Base-by-base conservation (phyloP, 176 grass and related monocot genomes). In the Oryza longistaminata region DNA sequence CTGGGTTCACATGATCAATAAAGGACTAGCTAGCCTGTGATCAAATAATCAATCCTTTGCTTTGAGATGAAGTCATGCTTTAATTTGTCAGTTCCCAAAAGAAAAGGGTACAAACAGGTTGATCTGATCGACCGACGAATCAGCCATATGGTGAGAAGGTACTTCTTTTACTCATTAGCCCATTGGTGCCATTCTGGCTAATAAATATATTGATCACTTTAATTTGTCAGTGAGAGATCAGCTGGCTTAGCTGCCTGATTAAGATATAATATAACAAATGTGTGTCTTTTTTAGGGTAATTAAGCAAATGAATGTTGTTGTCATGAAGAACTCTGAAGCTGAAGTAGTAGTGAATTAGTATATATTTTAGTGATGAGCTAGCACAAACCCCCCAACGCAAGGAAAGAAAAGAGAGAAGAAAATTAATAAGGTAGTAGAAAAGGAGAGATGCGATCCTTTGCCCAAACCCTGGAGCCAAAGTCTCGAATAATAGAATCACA, bases 401-500 rank as follows among this genome's bases (percentile, higher is more conserved):
- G 55, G 21, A 60, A 60, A 60, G 55, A 60, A 5, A 22, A 22
- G 16, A 19, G 1, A 6, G 16, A 7, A 55, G 15, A 55, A 55
- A 55, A 55, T 19, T 49, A 55, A 19, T 19, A 55, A 3, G 50
- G 5, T 19, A 55, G 15, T 19, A 55, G 16, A 1, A 24, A 40
- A 45, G 26, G 40, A 13, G 39, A 72, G 43, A 24, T 24, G 3
- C 40, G 77, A 80, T 90, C 62, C 88, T 78, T 90, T 86, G 74
- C 83, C 65, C 69, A 50, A 34, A 14, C 24, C 33, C 39, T 82
- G 21, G 71, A 86, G 68, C 42, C 58, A 70, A 82, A 86, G 68
- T 31, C 58, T 76, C 68, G 78, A 90, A 90, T 86, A 75, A 31
- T 29, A 82, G 71, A 86, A 90, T 86, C 81, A 31, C 31, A 86